phyloP scores from a whole-genome alignment of 208 protist species.

The Trypanosoma melophagium region DNA sequence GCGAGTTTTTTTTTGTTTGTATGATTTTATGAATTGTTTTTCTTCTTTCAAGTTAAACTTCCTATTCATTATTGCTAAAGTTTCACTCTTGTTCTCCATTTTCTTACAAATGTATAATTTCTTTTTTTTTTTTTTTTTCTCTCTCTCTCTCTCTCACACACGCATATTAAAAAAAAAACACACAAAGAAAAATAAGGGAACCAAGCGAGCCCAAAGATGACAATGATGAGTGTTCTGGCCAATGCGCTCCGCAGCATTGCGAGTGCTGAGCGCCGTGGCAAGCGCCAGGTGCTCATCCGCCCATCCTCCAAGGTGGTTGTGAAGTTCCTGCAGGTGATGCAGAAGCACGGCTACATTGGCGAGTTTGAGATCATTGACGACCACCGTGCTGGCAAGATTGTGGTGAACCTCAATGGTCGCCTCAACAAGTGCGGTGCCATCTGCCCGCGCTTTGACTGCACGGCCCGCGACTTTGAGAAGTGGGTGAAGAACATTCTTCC shows the following conservation, averaged over 20 bases:
- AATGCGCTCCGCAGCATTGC: conserved; percentile 98
- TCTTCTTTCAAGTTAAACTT: too few relatives aligned
- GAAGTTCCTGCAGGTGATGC: conserved; percentile 99
- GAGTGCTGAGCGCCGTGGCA: conserved; percentile 99
- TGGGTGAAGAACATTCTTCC: conserved; percentile 99
- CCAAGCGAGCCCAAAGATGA: conserved; percentile 88
- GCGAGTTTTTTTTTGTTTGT: too few relatives aligned
- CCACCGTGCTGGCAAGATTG: conserved; percentile 99
- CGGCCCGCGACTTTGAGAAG: conserved; percentile 96
- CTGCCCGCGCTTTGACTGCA: conserved; percentile 98
- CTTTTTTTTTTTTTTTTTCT: conserved; percentile 9
- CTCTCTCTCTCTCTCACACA: conserved; percentile 17
- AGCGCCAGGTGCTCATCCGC: conserved; percentile 99
- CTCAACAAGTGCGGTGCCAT: conserved; percentile 99
- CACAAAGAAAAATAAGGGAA: conserved; percentile 10
- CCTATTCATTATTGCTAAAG: too few relatives aligned
- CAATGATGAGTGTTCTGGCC: conserved; percentile 98
- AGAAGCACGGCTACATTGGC: conserved; percentile 99
- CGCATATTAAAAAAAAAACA: not conserved
- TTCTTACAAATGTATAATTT: too few relatives aligned
- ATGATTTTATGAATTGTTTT: too few relatives aligned
- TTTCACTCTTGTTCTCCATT: too few relatives aligned
- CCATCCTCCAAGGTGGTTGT: conserved; percentile 99
- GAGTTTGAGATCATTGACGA: conserved; percentile 99
- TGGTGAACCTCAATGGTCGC: conserved; percentile 99